These are phyloP conservation scores for Chrysoporthe deuterocubensis DNA, from an alignment of 2,329 filamentous ascomycete genomes.

Conservation along the genomic window DNA sequence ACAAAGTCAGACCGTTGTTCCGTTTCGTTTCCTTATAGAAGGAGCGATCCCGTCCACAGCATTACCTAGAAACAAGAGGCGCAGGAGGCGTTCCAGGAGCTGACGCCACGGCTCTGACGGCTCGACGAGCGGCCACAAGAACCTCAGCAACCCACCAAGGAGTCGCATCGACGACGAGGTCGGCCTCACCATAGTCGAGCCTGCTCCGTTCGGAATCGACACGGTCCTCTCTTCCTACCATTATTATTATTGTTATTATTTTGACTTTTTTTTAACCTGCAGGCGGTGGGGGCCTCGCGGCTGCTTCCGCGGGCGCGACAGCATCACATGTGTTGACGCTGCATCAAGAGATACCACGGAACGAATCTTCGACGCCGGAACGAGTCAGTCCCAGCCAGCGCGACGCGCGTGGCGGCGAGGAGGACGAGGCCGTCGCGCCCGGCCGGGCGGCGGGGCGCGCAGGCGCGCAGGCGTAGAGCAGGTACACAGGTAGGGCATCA, in stretches of 20 bases:
- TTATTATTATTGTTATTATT: background rate
- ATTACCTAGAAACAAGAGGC: background rate
- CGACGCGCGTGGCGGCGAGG: too few relatives aligned
- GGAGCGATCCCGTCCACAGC: background rate
- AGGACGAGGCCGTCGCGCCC: background rate
- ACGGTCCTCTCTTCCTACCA: background rate
- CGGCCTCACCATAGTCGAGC: background rate
- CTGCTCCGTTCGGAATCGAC: background rate
- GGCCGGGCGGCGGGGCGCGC: too few relatives aligned
- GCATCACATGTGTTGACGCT: too few relatives aligned
- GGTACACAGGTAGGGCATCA: slow-evolving; percentile 2
- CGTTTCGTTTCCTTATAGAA: background rate
- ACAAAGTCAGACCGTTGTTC: background rate
- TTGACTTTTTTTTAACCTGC: background rate
- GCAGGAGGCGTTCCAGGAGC: background rate
- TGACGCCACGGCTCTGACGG: background rate
- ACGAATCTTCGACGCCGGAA: too few relatives aligned
- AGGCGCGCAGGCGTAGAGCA: background rate
- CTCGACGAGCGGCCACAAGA: background rate
- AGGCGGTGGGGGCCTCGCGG: background rate
- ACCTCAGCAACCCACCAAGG: background rate
- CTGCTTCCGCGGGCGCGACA: too few relatives aligned
- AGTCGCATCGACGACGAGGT: background rate
- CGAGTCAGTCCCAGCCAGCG: too few relatives aligned
- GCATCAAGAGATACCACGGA: too few relatives aligned